Conservation (phyloP, 176 grass and related monocot genomes). For the Carex pumila region DNA sequence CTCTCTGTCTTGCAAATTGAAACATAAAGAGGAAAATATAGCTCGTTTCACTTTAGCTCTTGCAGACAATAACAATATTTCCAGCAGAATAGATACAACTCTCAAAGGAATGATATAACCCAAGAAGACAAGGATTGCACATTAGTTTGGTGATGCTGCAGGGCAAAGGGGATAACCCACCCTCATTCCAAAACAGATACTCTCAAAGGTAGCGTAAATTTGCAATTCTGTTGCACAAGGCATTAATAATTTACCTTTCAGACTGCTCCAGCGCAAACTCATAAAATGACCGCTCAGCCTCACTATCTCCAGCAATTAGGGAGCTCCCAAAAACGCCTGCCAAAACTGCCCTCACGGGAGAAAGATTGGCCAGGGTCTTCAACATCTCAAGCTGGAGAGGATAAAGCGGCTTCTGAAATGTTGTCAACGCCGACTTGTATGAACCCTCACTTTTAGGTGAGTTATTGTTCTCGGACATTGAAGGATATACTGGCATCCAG, state of each 20-base stretch:
- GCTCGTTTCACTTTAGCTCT: background rate
- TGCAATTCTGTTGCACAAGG: background rate
- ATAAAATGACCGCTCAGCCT: slow-evolving; percentile 78
- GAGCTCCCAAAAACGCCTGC: slow-evolving; percentile 90
- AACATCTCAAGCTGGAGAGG: slow-evolving; percentile 86
- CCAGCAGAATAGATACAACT: background rate
- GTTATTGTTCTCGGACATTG: slow-evolving; percentile 26
- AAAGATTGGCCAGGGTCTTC: slow-evolving; percentile 72
- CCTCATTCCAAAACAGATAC: background rate
- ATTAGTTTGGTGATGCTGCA: background rate
- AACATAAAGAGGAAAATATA: background rate
- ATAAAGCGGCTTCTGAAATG: slow-evolving; percentile 57
- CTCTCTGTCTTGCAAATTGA: background rate
- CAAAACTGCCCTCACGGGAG: slow-evolving; percentile 87
- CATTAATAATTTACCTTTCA: slow-evolving; percentile 57
- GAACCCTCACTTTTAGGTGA: slow-evolving; percentile 39
- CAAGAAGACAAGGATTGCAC: background rate
- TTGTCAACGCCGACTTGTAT: slow-evolving; percentile 37
- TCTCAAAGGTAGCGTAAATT: background rate
- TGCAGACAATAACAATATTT: background rate
- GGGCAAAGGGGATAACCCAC: background rate
- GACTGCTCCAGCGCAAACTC: slow-evolving; percentile 96
- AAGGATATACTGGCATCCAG: slow-evolving; percentile 72
- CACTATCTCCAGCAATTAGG: slow-evolving; percentile 61
- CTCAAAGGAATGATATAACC: background rate